Percentiles rank a stretch among this genome's conserved stretches.
Conservation (phyloP, 1,284 basidiomycete genomes). For the Papiliotrema flavescens region DNA sequence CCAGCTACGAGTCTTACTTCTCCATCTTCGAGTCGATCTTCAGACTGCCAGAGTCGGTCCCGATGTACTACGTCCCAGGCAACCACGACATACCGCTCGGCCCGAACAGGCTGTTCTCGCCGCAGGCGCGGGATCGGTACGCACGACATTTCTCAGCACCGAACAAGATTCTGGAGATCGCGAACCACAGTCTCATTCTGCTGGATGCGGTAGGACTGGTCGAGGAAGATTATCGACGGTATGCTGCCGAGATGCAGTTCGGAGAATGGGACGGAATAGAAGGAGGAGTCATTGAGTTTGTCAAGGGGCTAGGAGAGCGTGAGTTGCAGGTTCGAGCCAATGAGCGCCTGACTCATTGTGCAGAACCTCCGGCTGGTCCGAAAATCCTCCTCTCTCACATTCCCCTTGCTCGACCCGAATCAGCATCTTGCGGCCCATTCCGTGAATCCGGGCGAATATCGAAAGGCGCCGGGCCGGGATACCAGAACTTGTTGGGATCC, state of each 20-base stretch:
- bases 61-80: constrained; percentile 69
- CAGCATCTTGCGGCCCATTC: constrained; percentile 66
- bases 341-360: neutral
- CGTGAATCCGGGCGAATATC: constrained; percentile 69
- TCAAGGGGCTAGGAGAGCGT: constrained; percentile 60
- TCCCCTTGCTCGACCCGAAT: constrained; percentile 68
- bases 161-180: constrained; percentile 50
- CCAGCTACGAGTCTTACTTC: constrained; percentile 62
- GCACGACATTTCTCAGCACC: constrained; percentile 51
- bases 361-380: constrained; percentile 51
- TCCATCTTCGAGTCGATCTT: constrained; percentile 64
- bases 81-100: constrained; percentile 81
- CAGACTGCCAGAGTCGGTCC: constrained; percentile 46
- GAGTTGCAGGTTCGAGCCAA: constrained; percentile 4
- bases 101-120: constrained; percentile 56
- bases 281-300: constrained; percentile 67
- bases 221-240: constrained; percentile 69
- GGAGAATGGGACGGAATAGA: constrained; percentile 59
- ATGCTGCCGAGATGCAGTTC: constrained; percentile 53
- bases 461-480: constrained; percentile 72
- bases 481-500: constrained; percentile 72
- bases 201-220: constrained; percentile 70
- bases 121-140: constrained; percentile 62
- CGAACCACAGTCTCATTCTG: constrained; percentile 68
- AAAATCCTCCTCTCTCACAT: constrained; percentile 75